Evolutionary conservation across 2,329 filamentous ascomycete genomes (phyloP).

Genomic region (Acephala macrosclerotiorum): DNA sequence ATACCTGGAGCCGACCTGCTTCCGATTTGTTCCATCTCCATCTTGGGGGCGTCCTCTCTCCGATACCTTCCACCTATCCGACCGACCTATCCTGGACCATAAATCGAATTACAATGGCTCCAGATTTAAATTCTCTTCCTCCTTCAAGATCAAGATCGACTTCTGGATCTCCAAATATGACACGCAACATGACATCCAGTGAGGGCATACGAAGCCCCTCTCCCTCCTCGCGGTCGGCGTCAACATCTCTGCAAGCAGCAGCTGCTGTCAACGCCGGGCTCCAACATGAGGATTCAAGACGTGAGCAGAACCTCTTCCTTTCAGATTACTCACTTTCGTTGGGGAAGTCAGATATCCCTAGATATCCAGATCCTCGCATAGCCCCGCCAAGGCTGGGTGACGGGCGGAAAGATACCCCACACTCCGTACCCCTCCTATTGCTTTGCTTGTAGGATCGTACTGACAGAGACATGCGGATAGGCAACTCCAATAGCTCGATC

Average conservation of each 20-base stretch:
- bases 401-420: background rate
- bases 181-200: conserved; percentile 46
- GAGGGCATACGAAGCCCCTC: conserved; percentile 58
- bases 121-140: conserved; percentile 67
- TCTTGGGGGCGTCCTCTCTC: background rate
- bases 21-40: conserved; percentile 22
- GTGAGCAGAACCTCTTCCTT: conserved; percentile 49
- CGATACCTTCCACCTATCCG: conserved; percentile 11
- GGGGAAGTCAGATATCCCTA: conserved; percentile 3
- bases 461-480: conserved; percentile 27
- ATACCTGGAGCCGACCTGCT: background rate
- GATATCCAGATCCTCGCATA: background rate
- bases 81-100: conserved; percentile 19
- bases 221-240: conserved; percentile 69
- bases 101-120: conserved; percentile 42
- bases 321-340: background rate
- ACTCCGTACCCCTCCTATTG: background rate
- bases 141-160: conserved; percentile 49
- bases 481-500: conserved; percentile 59
- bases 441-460: background rate
- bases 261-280: conserved; percentile 81
- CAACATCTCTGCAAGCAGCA: conserved; percentile 76
- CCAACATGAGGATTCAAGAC: conserved; percentile 67
- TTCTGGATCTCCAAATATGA: conserved; percentile 46
- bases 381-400: conserved; percentile 12